A percentile compares a stretch with the other conserved stretches of the same genome.
phyloP scores from a whole-genome alignment of 306 rosid species.

The Malus domestica region ASM211411v1 NC_041803.1:17681001-17681500 shows the following conservation, averaged over 20 bases:
- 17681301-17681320: neutral
- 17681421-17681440: too few species aligned
- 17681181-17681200: neutral
- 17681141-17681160: neutral
- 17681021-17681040: neutral
- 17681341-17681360: too few species aligned
- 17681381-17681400: too few species aligned
- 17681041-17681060: neutral
- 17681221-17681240: neutral
- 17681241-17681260: neutral
- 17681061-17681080: neutral
- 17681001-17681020: neutral
- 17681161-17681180: neutral
- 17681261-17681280: neutral
- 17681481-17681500: too few species aligned
- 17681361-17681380: too few species aligned
- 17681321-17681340: neutral
- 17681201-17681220: neutral
- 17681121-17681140: neutral
- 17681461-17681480: too few species aligned
- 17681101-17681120: neutral
- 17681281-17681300: neutral
- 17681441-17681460: too few species aligned
- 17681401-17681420: too few species aligned
- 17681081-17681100: neutral